Conservation (phyloP, 2,329 filamentous ascomycete genomes). For the Colletotrichum coccodes region DNA sequence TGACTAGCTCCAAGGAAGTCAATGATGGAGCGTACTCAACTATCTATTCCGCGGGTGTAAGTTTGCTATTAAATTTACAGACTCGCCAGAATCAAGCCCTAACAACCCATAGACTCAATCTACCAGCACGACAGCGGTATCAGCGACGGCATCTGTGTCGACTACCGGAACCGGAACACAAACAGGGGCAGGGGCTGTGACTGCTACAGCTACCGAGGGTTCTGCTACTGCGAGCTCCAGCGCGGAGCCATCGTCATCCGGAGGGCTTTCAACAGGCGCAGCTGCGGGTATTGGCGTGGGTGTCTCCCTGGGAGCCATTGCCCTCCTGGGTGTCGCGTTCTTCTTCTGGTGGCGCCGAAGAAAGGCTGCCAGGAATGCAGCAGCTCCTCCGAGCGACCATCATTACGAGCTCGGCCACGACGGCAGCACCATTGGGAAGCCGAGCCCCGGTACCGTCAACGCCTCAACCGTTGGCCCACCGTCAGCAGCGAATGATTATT, state of each 20-base stretch:
- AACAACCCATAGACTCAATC: background rate
- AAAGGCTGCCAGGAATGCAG: background rate
- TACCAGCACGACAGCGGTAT: slow-evolving; percentile 6
- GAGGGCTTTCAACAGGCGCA: slow-evolving; percentile 41
- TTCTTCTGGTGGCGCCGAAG: slow-evolving; percentile 43
- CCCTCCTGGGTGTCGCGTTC: slow-evolving; percentile 33
- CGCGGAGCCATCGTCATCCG: background rate
- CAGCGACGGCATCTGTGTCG: slow-evolving; percentile 9
- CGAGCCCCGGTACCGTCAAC: slow-evolving; percentile 11
- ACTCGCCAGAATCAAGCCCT: background rate
- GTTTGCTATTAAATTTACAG: background rate
- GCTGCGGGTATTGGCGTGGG: slow-evolving; percentile 44
- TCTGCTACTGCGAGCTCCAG: background rate
- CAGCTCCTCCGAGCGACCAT: background rate
- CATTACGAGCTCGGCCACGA: background rate
- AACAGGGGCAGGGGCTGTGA: background rate
- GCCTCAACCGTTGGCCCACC: background rate
- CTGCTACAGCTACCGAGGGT: background rate
- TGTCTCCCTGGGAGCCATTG: slow-evolving; percentile 39
- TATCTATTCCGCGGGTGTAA: slow-evolving; percentile 40
- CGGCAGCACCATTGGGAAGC: background rate
- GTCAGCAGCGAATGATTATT: slow-evolving; percentile 11
- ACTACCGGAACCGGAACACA: background rate
- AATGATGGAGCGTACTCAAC: slow-evolving; percentile 47
- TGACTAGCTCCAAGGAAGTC: slow-evolving; percentile 42